A percentile compares a stretch with the other conserved stretches of the same genome.
Conservation (phyloP, 2,329 filamentous ascomycete species). For the Rutstroemia sp. region DNA sequence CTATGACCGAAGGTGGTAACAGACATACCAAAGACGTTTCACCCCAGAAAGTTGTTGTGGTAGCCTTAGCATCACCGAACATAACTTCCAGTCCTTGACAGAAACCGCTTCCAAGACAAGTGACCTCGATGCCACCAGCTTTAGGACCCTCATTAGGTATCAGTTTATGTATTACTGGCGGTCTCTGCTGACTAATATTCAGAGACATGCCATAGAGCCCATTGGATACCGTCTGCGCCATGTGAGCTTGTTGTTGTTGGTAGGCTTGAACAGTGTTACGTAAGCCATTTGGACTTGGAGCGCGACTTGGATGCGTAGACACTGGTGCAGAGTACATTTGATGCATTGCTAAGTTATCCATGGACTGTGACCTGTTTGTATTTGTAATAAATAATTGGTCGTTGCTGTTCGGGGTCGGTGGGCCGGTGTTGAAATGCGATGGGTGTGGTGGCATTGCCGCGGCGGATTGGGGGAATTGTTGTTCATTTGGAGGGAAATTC, state of each 20-base stretch:
- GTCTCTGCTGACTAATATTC: constrained; percentile 41
- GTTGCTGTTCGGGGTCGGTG: constrained; percentile 59
- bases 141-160: constrained; percentile 78
- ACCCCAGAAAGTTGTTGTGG: constrained; percentile 57
- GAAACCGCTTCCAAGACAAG: constrained; percentile 74
- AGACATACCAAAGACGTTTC: constrained; percentile 56
- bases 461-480: constrained; percentile 20
- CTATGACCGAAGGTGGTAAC: constrained; percentile 49
- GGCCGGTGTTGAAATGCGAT: constrained; percentile 47
- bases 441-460: constrained; percentile 22
- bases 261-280: constrained; percentile 39
- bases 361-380: constrained; percentile 50
- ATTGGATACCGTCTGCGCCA: constrained; percentile 40
- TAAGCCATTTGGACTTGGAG: constrained; percentile 60
- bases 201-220: constrained; percentile 45
- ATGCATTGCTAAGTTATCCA: constrained; percentile 57
- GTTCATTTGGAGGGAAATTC: constrained; percentile 35
- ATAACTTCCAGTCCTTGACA: constrained; percentile 74
- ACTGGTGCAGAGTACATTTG: constrained; percentile 65
- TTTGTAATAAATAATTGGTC: constrained; percentile 52
- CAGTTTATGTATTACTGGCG: constrained; percentile 70
- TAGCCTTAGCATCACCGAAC: constrained; percentile 65
- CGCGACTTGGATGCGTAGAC: constrained; percentile 68
- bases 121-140: constrained; percentile 80
- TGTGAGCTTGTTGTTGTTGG: constrained; percentile 36